Base-by-base conservation (phyloP, 495 filamentous ascomycete species). In the Aspergillus nanangensis region DNA sequence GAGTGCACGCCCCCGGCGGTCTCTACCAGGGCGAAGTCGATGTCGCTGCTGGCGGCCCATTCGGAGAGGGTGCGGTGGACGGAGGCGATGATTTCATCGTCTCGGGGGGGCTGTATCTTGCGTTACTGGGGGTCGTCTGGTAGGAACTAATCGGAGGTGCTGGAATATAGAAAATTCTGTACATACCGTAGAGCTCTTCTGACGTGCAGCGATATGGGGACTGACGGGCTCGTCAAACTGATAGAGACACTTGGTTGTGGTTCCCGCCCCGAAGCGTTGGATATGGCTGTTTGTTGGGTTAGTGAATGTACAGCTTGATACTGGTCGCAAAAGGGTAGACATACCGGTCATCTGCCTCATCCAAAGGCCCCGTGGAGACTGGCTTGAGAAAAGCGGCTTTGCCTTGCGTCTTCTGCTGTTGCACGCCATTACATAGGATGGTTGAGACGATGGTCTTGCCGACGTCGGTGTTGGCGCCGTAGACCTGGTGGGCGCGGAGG, bases 1-100 rank as follows among this genome's bases (percentile, higher is more conserved):
- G 85, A 88, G 55, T 88, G 78, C 1, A 87, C 81, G 8, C 87
- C 87, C 3, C 87, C 87, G 0, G 87, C 87, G 1, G 87, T 90
- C 59, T 91, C 87, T 25, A 91, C 69, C 23, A 91, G 65, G 2
- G 82, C 66, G 41, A 75, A 61, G 31, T 64, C 60, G 31, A 71
- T 48, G 7, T 60, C 58, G 10, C 35, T 63, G 39, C 34, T n/a
- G n/a, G n/a, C 53, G 23, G 65, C 71, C 65, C 65, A 78, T 48
- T 47, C 57, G 40, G 56, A 63, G 32, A 77, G 63, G 33, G 66
- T 78, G 48, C 52, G 51, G 37, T 72, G 63, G 38, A 84, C 64
- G 10, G 66, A 62, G n/a, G 56, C 53, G 15, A 77, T 57, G 15
- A 83, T 56, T 10, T 65, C 56, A 23, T 70, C 66, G 53, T 82